Evolutionary conservation across 1,284 basidiomycete genomes (phyloP).

Genomic region (Spongispora temasekensis): DNA sequence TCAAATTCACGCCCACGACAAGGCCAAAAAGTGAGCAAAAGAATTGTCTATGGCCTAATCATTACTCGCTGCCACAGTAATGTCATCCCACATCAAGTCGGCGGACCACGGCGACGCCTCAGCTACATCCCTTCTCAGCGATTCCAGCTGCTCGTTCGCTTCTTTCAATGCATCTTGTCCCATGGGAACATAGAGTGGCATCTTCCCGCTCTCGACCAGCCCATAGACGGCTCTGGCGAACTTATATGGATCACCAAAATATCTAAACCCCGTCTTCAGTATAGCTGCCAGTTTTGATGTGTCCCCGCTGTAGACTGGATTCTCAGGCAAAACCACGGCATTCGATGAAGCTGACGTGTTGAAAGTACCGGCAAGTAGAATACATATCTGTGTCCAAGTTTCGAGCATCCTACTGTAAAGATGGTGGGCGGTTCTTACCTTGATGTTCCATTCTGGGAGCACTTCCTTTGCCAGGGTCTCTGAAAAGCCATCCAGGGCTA

Average conservation of each 20-base stretch:
- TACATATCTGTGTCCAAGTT: slow-evolving; percentile 16
- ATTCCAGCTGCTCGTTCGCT: background rate
- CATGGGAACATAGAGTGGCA: slow-evolving; percentile 9
- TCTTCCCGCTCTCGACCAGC: slow-evolving; percentile 2
- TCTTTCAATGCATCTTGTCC: slow-evolving; percentile 8
- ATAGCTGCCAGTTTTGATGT: background rate
- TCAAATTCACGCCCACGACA: too few relatives aligned
- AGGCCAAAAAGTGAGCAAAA: too few relatives aligned
- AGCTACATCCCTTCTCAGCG: background rate
- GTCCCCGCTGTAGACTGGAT: background rate
- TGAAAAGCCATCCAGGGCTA: slow-evolving; percentile 22
- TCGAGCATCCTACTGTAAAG: background rate
- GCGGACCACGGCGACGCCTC: slow-evolving; percentile 10
- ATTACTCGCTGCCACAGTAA: background rate
- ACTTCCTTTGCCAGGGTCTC: slow-evolving; percentile 17
- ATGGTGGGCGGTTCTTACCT: slow-evolving; percentile 8
- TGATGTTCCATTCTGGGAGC: slow-evolving; percentile 26
- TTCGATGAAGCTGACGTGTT: background rate
- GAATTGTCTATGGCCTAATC: too few relatives aligned
- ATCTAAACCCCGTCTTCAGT: background rate
- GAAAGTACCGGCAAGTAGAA: slow-evolving; percentile 12
- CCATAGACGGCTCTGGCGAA: slow-evolving; percentile 1
- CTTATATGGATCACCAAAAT: slow-evolving; percentile 1
- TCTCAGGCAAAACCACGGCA: background rate
- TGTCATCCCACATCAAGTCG: slow-evolving; percentile 5